A percentile compares a stretch with the other conserved stretches of the same genome.
phyloP scores from a whole-genome alignment of 768 basidiomycete genomes.

The Suillus sp. region DNA sequence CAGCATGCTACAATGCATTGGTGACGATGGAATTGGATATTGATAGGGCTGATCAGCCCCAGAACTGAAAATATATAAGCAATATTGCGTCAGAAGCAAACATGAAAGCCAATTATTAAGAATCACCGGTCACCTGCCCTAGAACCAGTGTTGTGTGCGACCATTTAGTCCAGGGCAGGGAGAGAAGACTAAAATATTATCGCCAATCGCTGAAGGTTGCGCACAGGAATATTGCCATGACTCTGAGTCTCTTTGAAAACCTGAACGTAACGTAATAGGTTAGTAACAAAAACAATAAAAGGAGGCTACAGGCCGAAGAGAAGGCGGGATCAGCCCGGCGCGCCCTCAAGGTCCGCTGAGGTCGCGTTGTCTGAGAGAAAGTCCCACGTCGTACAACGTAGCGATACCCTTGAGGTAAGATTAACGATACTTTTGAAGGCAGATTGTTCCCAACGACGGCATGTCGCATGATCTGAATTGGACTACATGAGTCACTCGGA shows the following conservation, averaged over 20 bases:
- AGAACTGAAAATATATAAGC: background rate
- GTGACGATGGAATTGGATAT: background rate
- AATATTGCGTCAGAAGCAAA: background rate
- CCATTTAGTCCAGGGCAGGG: background rate
- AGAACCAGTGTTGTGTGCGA: background rate
- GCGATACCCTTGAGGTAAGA: background rate
- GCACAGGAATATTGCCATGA: background rate
- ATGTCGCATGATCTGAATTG: background rate
- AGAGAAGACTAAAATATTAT: background rate
- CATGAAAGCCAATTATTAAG: background rate
- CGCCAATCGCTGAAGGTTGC: background rate
- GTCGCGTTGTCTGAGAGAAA: background rate
- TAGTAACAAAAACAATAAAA: background rate
- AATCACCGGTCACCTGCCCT: background rate
- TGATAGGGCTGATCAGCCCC: conserved; percentile 3
- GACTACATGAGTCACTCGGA: background rate
- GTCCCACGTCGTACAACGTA: background rate
- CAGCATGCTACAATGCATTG: background rate
- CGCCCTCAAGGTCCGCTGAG: background rate
- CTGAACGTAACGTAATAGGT: background rate
- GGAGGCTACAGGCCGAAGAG: background rate
- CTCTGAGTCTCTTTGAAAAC: background rate
- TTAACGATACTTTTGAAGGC: background rate
- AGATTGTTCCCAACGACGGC: background rate
- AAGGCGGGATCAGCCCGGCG: background rate